These are phyloP conservation scores for Aspergillus baeticus DNA, from an alignment of 495 filamentous ascomycete genomes.

Conservation along the genomic window DNA sequence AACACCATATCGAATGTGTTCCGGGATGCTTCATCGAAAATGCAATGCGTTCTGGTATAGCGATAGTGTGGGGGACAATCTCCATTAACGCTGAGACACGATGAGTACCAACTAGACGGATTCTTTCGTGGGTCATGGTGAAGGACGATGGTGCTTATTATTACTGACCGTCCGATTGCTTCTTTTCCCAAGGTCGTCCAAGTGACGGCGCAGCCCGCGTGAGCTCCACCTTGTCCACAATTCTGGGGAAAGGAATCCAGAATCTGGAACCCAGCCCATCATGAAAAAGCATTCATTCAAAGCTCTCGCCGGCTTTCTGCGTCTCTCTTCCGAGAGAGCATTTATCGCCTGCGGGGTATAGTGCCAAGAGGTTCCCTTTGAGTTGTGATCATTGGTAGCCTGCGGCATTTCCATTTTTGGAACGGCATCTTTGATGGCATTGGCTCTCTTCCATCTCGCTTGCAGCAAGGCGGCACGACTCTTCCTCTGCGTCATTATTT, in stretches of 20 bases:
- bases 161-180: constrained; percentile 9
- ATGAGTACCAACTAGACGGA: not conserved
- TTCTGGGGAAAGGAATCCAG: constrained; percentile 10
- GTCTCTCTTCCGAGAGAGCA: not conserved
- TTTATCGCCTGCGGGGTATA: constrained; percentile 1
- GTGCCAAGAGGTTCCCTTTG: not conserved
- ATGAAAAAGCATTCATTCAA: not conserved
- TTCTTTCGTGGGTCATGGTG: not conserved
- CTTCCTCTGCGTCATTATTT: not conserved
- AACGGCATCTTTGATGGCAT: not conserved
- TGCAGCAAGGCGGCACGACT: not conserved
- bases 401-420: not conserved
- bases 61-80: constrained; percentile 12
- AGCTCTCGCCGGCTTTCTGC: not conserved
- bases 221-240: constrained; percentile 15
- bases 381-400: not conserved
- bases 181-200: constrained; percentile 4
- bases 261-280: not conserved
- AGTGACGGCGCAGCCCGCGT: constrained; percentile 15
- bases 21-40: not conserved
- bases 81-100: not conserved
- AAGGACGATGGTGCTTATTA: constrained; percentile 9
- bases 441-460: not conserved
- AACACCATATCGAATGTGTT: not conserved
- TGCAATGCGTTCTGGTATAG: not conserved